Evolutionary conservation across 2,329 filamentous ascomycete genomes (phyloP).

Genomic region (Lecanosticta acicola): DNA sequence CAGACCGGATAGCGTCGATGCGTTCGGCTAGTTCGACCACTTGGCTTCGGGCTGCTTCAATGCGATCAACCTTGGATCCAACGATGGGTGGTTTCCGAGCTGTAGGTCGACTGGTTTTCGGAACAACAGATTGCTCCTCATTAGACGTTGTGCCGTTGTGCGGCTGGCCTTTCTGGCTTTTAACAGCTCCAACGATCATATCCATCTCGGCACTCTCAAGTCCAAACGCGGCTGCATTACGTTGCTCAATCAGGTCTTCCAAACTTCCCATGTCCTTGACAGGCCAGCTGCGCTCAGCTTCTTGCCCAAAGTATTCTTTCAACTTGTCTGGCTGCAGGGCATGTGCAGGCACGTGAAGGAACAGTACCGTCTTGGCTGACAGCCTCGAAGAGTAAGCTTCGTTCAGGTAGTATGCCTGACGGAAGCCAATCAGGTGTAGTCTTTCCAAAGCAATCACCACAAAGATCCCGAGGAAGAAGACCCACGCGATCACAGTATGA

Average conservation of each 20-base stretch:
- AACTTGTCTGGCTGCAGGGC: conserved; percentile 27
- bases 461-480: conserved; percentile 39
- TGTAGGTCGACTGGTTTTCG: conserved; percentile 50
- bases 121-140: conserved; percentile 21
- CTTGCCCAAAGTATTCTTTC: conserved; percentile 34
- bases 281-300: conserved; percentile 39
- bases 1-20: conserved; percentile 58
- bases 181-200: conserved; percentile 35
- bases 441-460: conserved; percentile 42
- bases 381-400: conserved; percentile 41
- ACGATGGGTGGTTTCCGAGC: conserved; percentile 65
- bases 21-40: conserved; percentile 67
- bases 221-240: conserved; percentile 39
- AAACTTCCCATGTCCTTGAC: conserved; percentile 43
- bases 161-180: conserved; percentile 17
- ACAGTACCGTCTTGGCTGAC: conserved; percentile 45
- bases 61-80: conserved; percentile 84
- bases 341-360: conserved; percentile 40
- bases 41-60: conserved; percentile 74
- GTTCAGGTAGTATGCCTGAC: conserved; percentile 45
- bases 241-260: conserved; percentile 39
- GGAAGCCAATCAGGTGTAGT: conserved; percentile 44
- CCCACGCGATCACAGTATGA: conserved; percentile 39
- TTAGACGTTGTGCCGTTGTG: conserved; percentile 11
- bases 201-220: conserved; percentile 44